Percentiles rank a stretch among this genome's conserved stretches.
These are phyloP conservation scores for Flaveria trinervia DNA, from an alignment of 129 eudicot genomes.

Conservation along the genomic window DNA sequence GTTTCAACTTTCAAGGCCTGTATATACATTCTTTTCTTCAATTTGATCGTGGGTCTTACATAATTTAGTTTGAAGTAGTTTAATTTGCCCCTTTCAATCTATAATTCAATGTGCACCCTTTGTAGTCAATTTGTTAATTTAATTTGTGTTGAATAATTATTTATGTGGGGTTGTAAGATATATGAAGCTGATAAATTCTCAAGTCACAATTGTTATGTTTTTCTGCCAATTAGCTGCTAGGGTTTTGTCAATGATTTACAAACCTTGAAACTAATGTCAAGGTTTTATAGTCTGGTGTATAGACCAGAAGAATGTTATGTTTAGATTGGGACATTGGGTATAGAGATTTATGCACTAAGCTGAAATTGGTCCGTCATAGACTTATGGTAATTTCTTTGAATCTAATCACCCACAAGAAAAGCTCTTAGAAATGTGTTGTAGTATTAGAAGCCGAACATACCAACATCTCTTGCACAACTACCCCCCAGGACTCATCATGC, in stretches of 20 bases:
- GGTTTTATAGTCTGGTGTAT: not conserved
- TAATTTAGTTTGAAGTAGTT: no score
- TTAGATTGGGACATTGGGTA: slow-evolving; percentile 9
- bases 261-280: slow-evolving; percentile 11
- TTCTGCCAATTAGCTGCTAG: slow-evolving; percentile 5
- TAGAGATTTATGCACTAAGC: slow-evolving; percentile 9
- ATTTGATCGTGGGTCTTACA: no score
- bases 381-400: not conserved
- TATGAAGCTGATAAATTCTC: not conserved
- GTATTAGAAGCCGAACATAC: not conserved
- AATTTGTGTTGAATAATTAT: not conserved
- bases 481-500: no score
- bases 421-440: not conserved
- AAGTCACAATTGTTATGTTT: not conserved
- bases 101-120: not conserved
- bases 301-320: slow-evolving; percentile 14
- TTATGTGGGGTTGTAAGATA: not conserved
- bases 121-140: not conserved
- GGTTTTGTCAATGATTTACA: slow-evolving; percentile 11
- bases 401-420: not conserved
- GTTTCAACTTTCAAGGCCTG: no score
- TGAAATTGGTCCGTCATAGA: slow-evolving; percentile 5
- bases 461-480: no score
- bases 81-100: no score
- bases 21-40: no score